These are phyloP conservation scores for Teratosphaeria epicoccoides DNA, from an alignment of 2,329 filamentous ascomycete species.

Conservation along the genomic window DNA sequence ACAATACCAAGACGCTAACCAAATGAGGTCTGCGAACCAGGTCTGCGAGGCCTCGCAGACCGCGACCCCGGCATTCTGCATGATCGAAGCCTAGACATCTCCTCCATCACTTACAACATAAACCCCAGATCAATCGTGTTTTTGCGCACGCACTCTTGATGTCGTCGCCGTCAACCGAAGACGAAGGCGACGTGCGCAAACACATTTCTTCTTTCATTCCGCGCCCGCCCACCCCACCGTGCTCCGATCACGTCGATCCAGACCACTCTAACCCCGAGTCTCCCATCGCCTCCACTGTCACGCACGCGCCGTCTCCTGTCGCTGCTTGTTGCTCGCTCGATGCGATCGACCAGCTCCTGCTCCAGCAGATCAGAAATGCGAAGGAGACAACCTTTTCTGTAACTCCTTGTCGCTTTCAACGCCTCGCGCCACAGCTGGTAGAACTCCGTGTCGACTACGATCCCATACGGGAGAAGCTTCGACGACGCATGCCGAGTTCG, in stretches of 20 bases:
- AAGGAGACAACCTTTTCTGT: neutral
- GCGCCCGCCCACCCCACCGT: neutral
- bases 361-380: neutral
- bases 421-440: neutral
- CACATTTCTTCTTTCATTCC: neutral
- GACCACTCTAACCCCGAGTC: neutral
- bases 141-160: neutral
- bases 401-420: neutral
- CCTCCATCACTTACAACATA: too few species aligned
- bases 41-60: too few species aligned
- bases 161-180: neutral
- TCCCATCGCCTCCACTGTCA: too few species aligned
- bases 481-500: neutral
- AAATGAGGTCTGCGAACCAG: too few species aligned
- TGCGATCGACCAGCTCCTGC: neutral
- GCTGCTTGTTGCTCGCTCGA: neutral
- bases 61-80: too few species aligned
- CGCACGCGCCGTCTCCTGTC: neutral
- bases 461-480: neutral
- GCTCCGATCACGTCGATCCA: neutral
- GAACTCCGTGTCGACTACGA: neutral
- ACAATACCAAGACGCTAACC: too few species aligned
- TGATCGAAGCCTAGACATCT: too few species aligned
- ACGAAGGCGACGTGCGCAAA: neutral
- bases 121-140: too few species aligned